Evolutionary conservation across 2,329 filamentous ascomycete genomes (phyloP).

Genomic region (Ophioceras dolichostomum): DNA sequence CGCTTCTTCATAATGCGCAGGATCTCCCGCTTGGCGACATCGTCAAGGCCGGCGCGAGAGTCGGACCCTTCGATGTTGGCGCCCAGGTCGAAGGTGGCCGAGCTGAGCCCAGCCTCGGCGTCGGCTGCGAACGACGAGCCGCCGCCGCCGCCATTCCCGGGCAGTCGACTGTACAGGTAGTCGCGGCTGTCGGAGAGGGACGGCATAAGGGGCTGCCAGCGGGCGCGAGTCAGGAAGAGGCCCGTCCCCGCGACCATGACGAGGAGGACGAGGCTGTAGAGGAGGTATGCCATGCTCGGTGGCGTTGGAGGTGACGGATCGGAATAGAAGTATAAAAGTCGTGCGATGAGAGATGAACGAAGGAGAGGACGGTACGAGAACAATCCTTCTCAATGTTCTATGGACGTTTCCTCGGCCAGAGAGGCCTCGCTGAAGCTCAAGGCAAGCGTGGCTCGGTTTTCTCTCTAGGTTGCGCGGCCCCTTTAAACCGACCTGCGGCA

Average conservation of each 20-base stretch:
- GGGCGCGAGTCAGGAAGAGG: constrained; percentile 68
- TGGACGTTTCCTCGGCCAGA: too few relatives aligned
- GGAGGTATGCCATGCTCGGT: constrained; percentile 63
- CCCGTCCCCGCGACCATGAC: constrained; percentile 60
- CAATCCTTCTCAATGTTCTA: too few relatives aligned
- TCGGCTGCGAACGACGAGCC: constrained; percentile 73
- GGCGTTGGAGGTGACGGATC: too few relatives aligned
- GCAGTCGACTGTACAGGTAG: constrained; percentile 67
- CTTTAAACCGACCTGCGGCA: too few relatives aligned
- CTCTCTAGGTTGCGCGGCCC: too few relatives aligned
- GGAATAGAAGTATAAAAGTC: constrained; percentile 3
- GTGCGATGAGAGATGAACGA: constrained; percentile 6
- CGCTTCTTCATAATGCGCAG: constrained; percentile 82
- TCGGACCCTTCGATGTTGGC: constrained; percentile 74
- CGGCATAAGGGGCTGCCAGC: constrained; percentile 58
- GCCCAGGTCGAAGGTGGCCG: constrained; percentile 68
- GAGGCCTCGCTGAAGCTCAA: too few relatives aligned
- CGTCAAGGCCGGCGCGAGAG: constrained; percentile 67
- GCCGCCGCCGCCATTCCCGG: constrained; percentile 22
- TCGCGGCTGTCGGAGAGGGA: constrained; percentile 34
- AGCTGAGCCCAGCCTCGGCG: constrained; percentile 77
- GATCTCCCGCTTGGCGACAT: constrained; percentile 68
- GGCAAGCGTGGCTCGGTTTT: too few relatives aligned
- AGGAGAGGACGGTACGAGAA: background rate
- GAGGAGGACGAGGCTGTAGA: constrained; percentile 65